Conservation (phyloP, 192 early-diverging fungal genomes). For the Hyaloraphidium curvatum region DNA sequence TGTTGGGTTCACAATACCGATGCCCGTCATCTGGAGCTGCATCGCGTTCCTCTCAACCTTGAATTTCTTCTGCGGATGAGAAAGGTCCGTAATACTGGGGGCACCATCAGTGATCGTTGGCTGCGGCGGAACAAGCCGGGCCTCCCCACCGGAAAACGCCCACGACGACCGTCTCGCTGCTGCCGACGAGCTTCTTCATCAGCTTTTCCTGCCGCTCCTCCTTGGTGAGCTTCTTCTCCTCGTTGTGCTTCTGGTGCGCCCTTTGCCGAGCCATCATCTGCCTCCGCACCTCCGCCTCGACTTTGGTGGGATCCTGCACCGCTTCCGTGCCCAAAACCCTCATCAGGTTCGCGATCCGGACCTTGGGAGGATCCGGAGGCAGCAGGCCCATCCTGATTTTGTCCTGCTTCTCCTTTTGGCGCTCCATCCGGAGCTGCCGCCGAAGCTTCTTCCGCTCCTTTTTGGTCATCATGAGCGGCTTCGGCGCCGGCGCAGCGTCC, state of each 20-base stretch:
- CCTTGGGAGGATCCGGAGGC: constrained; percentile 78
- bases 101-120: not conserved
- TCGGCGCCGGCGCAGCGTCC: constrained; percentile 24
- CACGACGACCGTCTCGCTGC: constrained; percentile 62
- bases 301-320: constrained; percentile 78
- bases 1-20: constrained; percentile 49
- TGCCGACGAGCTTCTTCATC: constrained; percentile 47
- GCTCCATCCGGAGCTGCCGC: constrained; percentile 63
- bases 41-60: constrained; percentile 83
- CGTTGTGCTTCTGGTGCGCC: constrained; percentile 67
- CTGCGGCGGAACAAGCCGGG: not conserved
- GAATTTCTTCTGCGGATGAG: constrained; percentile 62
- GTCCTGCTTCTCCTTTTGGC: constrained; percentile 81
- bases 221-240: constrained; percentile 63
- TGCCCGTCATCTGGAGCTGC: constrained; percentile 68
- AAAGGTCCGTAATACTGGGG: constrained; percentile 48
- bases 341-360: constrained; percentile 89
- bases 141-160: constrained; percentile 15
- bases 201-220: constrained; percentile 68
- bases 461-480: constrained; percentile 48
- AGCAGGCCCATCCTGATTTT: constrained; percentile 82
- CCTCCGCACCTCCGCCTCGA: constrained; percentile 78
- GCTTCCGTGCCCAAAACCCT: constrained; percentile 84
- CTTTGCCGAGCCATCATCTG: constrained; percentile 63
- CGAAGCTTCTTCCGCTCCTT: constrained; percentile 83